Conservation (phyloP, 2,329 filamentous ascomycete genomes). For the Mycosphaerella sp. region DNA sequence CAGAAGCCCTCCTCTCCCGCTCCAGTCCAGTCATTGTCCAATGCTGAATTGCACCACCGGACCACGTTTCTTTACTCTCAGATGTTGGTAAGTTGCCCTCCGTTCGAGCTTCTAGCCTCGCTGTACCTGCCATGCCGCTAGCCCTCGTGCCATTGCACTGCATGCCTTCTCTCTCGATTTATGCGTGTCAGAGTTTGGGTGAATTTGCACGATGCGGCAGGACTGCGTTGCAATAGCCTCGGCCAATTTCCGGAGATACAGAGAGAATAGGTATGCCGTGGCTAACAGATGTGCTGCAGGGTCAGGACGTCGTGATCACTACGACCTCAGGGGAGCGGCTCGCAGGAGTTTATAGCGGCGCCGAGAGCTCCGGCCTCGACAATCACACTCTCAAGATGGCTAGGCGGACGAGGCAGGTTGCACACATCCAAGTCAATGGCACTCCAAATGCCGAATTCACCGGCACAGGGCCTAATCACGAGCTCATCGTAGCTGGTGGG, state of each 20-base stretch:
- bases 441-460: slow-evolving; percentile 35
- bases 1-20: slow-evolving; percentile 31
- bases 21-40: slow-evolving; percentile 26
- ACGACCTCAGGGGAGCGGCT: slow-evolving; percentile 56
- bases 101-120: not conserved
- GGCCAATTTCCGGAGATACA: too few relatives aligned
- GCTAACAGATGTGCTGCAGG: slow-evolving; percentile 31
- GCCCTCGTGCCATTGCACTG: too few relatives aligned
- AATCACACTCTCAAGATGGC: slow-evolving; percentile 61
- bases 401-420: slow-evolving; percentile 42
- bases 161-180: too few relatives aligned
- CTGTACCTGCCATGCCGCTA: not conserved
- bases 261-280: too few relatives aligned
- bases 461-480: slow-evolving; percentile 43
- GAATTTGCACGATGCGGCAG: slow-evolving; percentile 33
- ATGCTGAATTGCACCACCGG: slow-evolving; percentile 50
- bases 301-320: slow-evolving; percentile 49
- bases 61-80: slow-evolving; percentile 54
- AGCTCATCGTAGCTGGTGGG: slow-evolving; percentile 56
- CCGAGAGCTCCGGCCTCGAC: slow-evolving; percentile 42
- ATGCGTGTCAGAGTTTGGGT: not conserved
- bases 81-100: slow-evolving; percentile 51
- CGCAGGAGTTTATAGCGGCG: slow-evolving; percentile 54
- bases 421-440: slow-evolving; percentile 43
- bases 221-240: not conserved